Base-by-base conservation (phyloP, 2,329 filamentous ascomycete genomes). In the Dactylellina cionopaga region DNA sequence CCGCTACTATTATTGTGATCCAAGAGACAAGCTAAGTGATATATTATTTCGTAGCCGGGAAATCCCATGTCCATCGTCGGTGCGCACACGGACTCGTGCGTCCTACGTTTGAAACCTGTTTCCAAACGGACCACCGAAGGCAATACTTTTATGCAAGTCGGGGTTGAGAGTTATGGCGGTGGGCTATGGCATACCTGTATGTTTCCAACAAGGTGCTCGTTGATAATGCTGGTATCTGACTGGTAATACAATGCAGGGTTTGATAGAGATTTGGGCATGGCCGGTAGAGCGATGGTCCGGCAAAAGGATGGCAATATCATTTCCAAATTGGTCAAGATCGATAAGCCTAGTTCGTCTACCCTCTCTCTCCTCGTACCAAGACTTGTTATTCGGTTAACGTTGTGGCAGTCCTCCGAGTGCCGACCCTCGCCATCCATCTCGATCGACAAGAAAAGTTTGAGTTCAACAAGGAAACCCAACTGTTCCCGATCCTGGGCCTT, bases 391-490 rank as follows among this genome's bases (percentile, higher is more conserved):
- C 13, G 1, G 33, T 19, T 72, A 17, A 59, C 24, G 27, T 19
- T 41, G 1, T 43, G 41, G 6, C 49, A 84, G 83, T 99, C 76
- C 85, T 98, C 75, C 88, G 95, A 55, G 94, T 99, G 72, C 95
- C 95, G 1, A 96, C 92, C 2, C 84, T 99, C 75, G 95, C 95
- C 31, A 96, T 98, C 75, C 95, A 99, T 81, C 87, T 99, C 66
- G 90, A 97, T 78, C 90, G 94, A 62, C 88, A 91, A 77, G 86
- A 90, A 77, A 91, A 85, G 74, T 99, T 99, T 78, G 85, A 92
- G 63, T 96, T 96, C 79, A 99, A 98, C 85, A 98, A 97, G 83
- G 95, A 99, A 83, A 92, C 90, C 22, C 94, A 99, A 80, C 83
- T 99, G 22, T 96, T 96, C 78, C 95, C 95, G 3, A 97, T 99